Evolutionary conservation across 2,329 filamentous ascomycete genomes (phyloP).

Genomic region (Penicillium occitanis): DNA sequence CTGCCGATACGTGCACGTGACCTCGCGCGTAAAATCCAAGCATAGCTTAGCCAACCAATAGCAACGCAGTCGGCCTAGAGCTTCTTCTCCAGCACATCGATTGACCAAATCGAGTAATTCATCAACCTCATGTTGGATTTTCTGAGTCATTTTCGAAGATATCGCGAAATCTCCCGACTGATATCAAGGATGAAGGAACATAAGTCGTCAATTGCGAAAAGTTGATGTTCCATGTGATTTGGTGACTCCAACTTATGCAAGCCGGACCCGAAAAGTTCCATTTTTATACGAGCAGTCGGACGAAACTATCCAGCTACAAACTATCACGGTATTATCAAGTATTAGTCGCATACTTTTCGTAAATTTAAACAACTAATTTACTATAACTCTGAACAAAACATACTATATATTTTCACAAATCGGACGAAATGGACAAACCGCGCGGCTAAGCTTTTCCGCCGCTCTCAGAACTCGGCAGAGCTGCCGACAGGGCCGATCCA

Average conservation of each 20-base stretch:
- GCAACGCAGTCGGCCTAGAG: not conserved
- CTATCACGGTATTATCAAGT: no score
- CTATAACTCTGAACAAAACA: not conserved
- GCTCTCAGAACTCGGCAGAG: not conserved
- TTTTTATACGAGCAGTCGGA: not conserved
- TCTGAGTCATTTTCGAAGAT: not conserved
- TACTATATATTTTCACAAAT: not conserved
- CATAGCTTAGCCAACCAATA: not conserved
- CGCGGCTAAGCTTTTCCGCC: not conserved
- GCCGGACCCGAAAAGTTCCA: not conserved
- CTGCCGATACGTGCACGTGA: not conserved
- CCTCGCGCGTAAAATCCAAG: not conserved
- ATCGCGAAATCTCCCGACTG: not conserved
- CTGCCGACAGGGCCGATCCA: conserved; percentile 6
- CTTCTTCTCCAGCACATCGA: not conserved
- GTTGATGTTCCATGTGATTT: not conserved
- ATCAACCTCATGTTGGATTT: not conserved
- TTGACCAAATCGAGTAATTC: not conserved
- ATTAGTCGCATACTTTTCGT: not conserved
- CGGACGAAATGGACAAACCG: not conserved
- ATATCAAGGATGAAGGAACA: not conserved
- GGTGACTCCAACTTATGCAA: not conserved
- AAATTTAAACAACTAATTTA: not conserved
- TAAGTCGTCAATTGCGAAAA: not conserved
- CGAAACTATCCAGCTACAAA: not conserved